Percentiles rank a stretch among this genome's conserved stretches.
These are phyloP conservation scores for Elaeis oleifera DNA, from an alignment of 202 grass and related monocot genomes.

Conservation along the genomic window DNA sequence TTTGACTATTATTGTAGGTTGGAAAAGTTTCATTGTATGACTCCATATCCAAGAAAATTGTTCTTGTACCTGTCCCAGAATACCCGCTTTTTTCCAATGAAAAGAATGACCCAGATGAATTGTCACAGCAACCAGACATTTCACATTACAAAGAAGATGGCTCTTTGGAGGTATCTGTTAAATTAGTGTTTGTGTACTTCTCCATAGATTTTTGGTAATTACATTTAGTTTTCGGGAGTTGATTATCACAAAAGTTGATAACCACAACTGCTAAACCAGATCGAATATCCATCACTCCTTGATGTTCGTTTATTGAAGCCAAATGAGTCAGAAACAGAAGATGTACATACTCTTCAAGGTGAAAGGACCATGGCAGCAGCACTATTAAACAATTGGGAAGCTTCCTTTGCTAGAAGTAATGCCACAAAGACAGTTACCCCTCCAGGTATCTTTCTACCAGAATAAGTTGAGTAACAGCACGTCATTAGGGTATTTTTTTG, in stretches of 20 bases:
- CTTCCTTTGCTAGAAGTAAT: conserved; percentile 6
- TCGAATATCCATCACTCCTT: conserved; percentile 76
- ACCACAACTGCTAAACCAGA: conserved; percentile 30
- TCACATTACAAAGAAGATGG: conserved; percentile 84
- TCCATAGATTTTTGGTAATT: not conserved
- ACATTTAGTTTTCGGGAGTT: conserved; percentile 18
- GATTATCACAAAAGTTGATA: not conserved
- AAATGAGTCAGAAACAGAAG: conserved; percentile 14
- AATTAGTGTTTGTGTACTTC: not conserved
- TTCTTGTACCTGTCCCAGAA: conserved; percentile 58
- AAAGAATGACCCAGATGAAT: conserved; percentile 28
- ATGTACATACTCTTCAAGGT: conserved; percentile 17
- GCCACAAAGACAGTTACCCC: conserved; percentile 5
- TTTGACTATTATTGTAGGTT: conserved; percentile 47
- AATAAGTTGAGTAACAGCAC: too few relatives aligned
- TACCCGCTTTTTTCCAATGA: conserved; percentile 46
- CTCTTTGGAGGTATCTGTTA: conserved; percentile 64
- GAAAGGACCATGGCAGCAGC: conserved; percentile 18
- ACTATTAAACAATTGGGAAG: conserved; percentile 16
- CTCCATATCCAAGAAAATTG: conserved; percentile 50
- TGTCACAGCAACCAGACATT: conserved; percentile 21
- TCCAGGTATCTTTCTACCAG: conserved; percentile 4
- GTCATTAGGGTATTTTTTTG: not conserved
- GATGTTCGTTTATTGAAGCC: conserved; percentile 66
- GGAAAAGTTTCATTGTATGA: conserved; percentile 82